Percentiles rank a stretch among this genome's conserved stretches.
phyloP scores from a whole-genome alignment of 257 asterid species.

The Lycium ferocissimum region DNA sequence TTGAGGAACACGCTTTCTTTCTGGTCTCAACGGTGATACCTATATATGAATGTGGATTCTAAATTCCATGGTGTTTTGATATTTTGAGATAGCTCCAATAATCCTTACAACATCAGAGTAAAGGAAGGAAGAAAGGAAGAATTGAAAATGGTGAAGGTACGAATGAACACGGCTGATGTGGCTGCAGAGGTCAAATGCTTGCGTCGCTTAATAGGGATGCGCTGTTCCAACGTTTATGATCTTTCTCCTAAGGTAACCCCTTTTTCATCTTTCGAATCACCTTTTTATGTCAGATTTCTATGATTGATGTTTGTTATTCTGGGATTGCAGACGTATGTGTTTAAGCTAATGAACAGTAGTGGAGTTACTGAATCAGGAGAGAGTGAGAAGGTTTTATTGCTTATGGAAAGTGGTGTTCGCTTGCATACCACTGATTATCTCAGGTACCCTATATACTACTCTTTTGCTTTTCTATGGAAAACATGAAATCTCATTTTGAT shows the following conservation, averaged over 20 bases:
- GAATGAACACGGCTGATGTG: slow-evolving; percentile 99
- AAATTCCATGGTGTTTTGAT: background rate
- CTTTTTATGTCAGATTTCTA: background rate
- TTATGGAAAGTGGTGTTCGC: slow-evolving; percentile 98
- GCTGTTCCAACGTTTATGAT: slow-evolving; percentile 95
- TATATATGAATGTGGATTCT: background rate
- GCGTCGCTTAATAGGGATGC: slow-evolving; percentile 96
- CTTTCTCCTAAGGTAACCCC: slow-evolving; percentile 77
- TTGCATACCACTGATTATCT: slow-evolving; percentile 93
- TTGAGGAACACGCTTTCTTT: no score
- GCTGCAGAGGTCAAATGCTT: slow-evolving; percentile 99
- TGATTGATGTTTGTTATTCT: slow-evolving; percentile 12
- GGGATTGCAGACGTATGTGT: slow-evolving; percentile 83
- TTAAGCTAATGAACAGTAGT: slow-evolving; percentile 96
- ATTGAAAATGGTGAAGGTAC: slow-evolving; percentile 85
- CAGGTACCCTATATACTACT: slow-evolving; percentile 51
- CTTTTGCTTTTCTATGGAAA: background rate
- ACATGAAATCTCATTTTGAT: background rate
- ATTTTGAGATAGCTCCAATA: background rate
- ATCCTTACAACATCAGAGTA: background rate
- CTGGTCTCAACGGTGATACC: background rate
- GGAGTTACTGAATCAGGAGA: slow-evolving; percentile 96
- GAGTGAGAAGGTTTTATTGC: slow-evolving; percentile 90
- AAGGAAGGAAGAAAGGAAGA: background rate
- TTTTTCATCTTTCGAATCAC: background rate